Base-by-base conservation (phyloP, 176 grass and related monocot species). In the Triticum timopheevii region DNA sequence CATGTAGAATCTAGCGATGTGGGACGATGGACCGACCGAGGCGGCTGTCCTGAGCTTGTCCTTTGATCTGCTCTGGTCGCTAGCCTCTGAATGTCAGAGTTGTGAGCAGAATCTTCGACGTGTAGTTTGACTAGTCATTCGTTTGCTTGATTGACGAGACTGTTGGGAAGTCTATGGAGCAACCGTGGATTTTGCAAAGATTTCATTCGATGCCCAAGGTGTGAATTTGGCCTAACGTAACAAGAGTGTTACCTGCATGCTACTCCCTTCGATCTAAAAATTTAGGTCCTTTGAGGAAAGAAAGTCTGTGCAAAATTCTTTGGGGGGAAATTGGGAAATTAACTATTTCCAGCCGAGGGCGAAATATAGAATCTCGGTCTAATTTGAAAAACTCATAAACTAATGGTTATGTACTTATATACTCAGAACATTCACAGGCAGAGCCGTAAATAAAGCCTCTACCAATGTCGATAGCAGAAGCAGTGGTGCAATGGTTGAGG, bases 1-100 rank as follows among this genome's bases (percentile, higher is more conserved):
- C 34, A 31, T 7, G 50, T 84, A 87, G 84, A 82, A 89, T 84
- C 76, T 58, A 86, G 52, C 58, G 3, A 75, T 63, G 36, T 7
- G 34, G 6, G 64, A 52, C 49, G 49, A 59, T 61, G 34, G 35
- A 62, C 38, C 66, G 42, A 75, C 19, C 83, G 83, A 92, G 80
- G 65, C 40, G 45, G 11, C 28, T 86, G 83, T 86, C 79, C 65
- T 47, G 25, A 75, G 59, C 85, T 45, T 87, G 67, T 84, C 73
- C 15, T 80, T 69, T 65, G 56, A 13, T 65, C 36, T 65, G 56
- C 12, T 65, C n/a, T 44, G 35, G 35, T 70, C 19, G 54, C 56
- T 9, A 10, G 59, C 22, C 3, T 62, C 5, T 8, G 52, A 27
- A 36, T 3, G 61, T 30, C 36, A 28, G 66, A 69, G 36, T 34